Evolutionary conservation across 1,284 basidiomycete species (phyloP).

Genomic region (Peniophora sp.): DNA sequence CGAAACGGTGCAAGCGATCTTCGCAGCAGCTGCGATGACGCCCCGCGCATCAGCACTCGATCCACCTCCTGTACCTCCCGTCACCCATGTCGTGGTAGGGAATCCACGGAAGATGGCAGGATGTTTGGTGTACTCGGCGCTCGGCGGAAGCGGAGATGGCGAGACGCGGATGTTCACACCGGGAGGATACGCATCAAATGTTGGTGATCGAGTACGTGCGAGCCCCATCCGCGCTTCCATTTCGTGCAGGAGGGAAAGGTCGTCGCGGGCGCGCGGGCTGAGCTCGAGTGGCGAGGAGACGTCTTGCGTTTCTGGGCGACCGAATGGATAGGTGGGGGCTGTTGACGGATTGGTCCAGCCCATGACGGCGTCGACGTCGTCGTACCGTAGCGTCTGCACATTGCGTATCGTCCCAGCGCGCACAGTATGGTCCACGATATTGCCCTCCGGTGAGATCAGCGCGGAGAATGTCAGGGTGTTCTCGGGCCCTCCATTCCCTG

Average conservation of each 20-base stretch:
- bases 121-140: background rate
- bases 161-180: background rate
- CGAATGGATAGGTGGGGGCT: constrained; percentile 38
- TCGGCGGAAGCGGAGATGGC: background rate
- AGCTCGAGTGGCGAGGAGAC: constrained; percentile 3
- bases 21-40: background rate
- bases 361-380: constrained; percentile 55
- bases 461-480: constrained; percentile 79
- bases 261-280: constrained; percentile 20
- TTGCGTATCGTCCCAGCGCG: constrained; percentile 69
- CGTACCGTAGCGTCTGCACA: constrained; percentile 62
- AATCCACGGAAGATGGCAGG: background rate
- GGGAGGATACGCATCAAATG: background rate
- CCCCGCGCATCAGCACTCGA: background rate
- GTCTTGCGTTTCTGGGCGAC: constrained; percentile 12
- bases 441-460: constrained; percentile 56
- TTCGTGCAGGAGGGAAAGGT: constrained; percentile 31
- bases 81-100: constrained; percentile 17
- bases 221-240: constrained; percentile 37
- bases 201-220: background rate
- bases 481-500: constrained; percentile 29
- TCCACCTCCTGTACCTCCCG: background rate
- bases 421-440: constrained; percentile 66
- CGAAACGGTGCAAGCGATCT: background rate
- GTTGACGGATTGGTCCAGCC: constrained; percentile 17